Evolutionary conservation across 495 filamentous ascomycete genomes (phyloP), one percentile per base, ranked within the genome.

Genomic region (Xylaria telfairii): DNA sequence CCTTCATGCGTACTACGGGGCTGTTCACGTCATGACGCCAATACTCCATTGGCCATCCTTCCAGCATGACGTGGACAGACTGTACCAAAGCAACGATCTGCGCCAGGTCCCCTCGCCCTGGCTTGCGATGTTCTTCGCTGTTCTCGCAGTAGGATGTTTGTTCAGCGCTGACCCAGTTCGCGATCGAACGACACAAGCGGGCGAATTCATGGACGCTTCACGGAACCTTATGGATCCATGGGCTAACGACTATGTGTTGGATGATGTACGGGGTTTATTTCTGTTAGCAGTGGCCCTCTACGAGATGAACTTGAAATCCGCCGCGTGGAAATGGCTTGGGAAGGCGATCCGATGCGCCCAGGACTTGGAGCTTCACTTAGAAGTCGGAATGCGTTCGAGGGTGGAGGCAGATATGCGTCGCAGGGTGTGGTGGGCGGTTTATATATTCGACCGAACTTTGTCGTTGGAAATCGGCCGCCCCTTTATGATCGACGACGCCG

Each of bases 401-500:
- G 81, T 97, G 19, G 96, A 98, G 78, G 88, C 86, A n/a, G 96
- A 98, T 75, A 95, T 93, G 90, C 86, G 95, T 63, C 87, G 92
- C 67, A 87, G 96, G 60, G 89, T 97, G 15, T 99, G 96, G 96
- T 99, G 96, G 96, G 88, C 92, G 41, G 88, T 97, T 70, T 98
- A 98, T 80, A 88, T 91, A 57, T 93, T 94, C 83, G 96, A 99
- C 82, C 89, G 96, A 65, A 82, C 92, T 49, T 81, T 97, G 13
- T 90, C 94, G 4, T 84, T 97, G 51, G 94, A 97, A 73, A 85
- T 94, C 47, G 93, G 95, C 15, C 88, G 91, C 65, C 94, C 95
- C 5, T 87, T 92, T 26, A 82, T 93, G 73, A 97, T 98, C 74
- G 90, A 96, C 73, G 95, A 98, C 72, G 87, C 89, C 53, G 96